phyloP scores from a whole-genome alignment of 2,329 filamentous ascomycete genomes.

The Gyromitra esculenta region DNA sequence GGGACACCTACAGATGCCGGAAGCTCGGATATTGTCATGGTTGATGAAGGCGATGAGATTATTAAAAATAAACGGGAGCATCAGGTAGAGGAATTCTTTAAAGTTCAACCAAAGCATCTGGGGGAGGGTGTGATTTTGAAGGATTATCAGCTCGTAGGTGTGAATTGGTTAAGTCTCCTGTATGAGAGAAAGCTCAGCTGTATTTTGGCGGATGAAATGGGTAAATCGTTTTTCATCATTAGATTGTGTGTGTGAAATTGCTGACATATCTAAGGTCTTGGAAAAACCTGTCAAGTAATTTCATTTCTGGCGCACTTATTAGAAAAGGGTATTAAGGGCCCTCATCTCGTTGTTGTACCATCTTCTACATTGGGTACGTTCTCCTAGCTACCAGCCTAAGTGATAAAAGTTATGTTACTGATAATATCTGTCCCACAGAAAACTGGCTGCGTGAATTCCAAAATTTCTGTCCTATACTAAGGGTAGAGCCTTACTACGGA shows the following conservation, averaged over 20 bases:
- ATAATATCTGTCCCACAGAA: slow-evolving; percentile 63
- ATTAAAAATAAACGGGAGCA: slow-evolving; percentile 60
- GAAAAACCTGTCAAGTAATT: slow-evolving; percentile 97
- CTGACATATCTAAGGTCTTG: slow-evolving; percentile 64
- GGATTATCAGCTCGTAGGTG: slow-evolving; percentile 89
- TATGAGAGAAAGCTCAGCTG: slow-evolving; percentile 82
- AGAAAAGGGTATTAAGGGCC: slow-evolving; percentile 74
- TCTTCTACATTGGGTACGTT: slow-evolving; percentile 75
- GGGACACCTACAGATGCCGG: slow-evolving; percentile 68
- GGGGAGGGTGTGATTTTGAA: slow-evolving; percentile 80
- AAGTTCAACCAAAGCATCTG: slow-evolving; percentile 81
- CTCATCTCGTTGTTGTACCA: slow-evolving; percentile 86
- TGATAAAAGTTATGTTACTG: slow-evolving; percentile 1
- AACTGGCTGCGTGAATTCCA: slow-evolving; percentile 95
- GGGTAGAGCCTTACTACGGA: slow-evolving; percentile 78
- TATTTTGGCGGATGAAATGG: slow-evolving; percentile 98
- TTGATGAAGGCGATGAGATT: slow-evolving; percentile 63
- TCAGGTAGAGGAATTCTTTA: slow-evolving; percentile 62
- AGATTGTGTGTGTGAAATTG: slow-evolving; percentile 12
- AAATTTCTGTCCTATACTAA: slow-evolving; percentile 81
- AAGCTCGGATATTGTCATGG: slow-evolving; percentile 51
- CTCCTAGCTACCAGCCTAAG: neutral
- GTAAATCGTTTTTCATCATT: slow-evolving; percentile 59
- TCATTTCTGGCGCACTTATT: slow-evolving; percentile 86
- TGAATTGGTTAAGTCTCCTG: slow-evolving; percentile 92